Evolutionary conservation across 202 grass and related monocot genomes (phyloP).

Genomic region (Dendrocalamus latiflorus): DNA sequence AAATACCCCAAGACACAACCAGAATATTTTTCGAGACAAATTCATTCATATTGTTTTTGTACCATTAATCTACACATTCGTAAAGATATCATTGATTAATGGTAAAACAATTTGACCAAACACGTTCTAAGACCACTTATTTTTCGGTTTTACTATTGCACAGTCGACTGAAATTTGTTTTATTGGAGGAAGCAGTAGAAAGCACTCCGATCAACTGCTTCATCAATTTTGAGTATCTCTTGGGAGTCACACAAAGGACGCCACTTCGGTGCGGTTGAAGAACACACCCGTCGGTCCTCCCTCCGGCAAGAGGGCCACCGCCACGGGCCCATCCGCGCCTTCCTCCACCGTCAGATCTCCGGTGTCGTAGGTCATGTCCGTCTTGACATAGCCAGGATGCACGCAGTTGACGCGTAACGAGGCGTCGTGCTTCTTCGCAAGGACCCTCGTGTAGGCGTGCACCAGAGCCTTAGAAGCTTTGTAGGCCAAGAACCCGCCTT

Average conservation of each 20-base stretch:
- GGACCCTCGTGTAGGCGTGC: conserved; percentile 33
- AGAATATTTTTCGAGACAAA: too few relatives aligned
- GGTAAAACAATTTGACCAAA: too few relatives aligned
- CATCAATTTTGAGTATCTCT: background rate
- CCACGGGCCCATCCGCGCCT: conserved; percentile 21
- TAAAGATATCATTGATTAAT: too few relatives aligned
- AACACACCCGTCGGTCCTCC: conserved; percentile 29
- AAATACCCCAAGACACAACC: too few relatives aligned
- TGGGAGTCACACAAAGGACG: conserved; percentile 16
- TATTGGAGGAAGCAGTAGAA: background rate
- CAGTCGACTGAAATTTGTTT: too few relatives aligned
- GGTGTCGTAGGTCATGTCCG: conserved; percentile 10
- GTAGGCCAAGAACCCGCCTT: conserved; percentile 17
- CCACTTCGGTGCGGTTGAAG: conserved; percentile 4
- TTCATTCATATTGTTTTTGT: too few relatives aligned
- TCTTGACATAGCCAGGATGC: conserved; percentile 36
- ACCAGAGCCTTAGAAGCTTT: conserved; percentile 24
- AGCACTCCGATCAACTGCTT: background rate
- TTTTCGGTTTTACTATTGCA: too few relatives aligned
- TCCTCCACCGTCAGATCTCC: conserved; percentile 23
- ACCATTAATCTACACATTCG: too few relatives aligned
- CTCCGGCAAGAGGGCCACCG: conserved; percentile 24
- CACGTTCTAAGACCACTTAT: too few relatives aligned
- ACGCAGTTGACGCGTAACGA: conserved; percentile 29
- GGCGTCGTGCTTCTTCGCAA: conserved; percentile 19